phyloP scores from a whole-genome alignment of 2,329 filamentous ascomycete genomes.

The Calonectria henricotiae region DNA sequence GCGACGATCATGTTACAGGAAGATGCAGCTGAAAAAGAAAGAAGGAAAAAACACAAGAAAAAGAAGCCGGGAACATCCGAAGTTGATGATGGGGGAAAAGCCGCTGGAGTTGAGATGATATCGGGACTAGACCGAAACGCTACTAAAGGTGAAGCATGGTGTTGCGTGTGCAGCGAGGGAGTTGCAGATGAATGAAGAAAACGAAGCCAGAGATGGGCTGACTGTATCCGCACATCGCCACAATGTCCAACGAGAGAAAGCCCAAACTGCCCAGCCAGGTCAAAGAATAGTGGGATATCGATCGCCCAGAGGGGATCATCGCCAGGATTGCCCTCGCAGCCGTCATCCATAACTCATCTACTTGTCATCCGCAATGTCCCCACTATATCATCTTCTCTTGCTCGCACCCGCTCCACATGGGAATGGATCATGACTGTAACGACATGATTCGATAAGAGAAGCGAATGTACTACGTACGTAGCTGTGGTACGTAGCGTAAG shows the following conservation, averaged over 20 bases:
- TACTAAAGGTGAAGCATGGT: constrained; percentile 4
- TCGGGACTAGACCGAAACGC: neutral
- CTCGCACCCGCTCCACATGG: neutral
- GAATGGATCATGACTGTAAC: constrained; percentile 13
- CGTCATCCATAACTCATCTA: neutral
- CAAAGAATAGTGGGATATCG: constrained; percentile 6
- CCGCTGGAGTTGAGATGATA: neutral
- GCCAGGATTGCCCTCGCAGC: constrained; percentile 12
- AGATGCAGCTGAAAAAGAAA: constrained; percentile 6
- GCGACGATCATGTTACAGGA: neutral
- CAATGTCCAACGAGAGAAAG: neutral
- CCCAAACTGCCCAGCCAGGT: neutral
- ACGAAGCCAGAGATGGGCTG: neutral
- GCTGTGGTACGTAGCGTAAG: too few species aligned
- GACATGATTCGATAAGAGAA: neutral
- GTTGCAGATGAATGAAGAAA: constrained; percentile 6
- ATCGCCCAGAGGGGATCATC: constrained; percentile 8
- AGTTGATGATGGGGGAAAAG: neutral
- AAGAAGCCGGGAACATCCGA: constrained; percentile 3
- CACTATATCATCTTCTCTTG: constrained; percentile 1
- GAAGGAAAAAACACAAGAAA: neutral
- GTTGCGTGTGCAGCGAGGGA: constrained; percentile 14
- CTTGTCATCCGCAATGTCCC: constrained; percentile 10
- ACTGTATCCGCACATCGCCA: too few species aligned
- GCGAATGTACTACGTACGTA: too few species aligned